Evolutionary conservation across 163 green algal species (phyloP).

Genomic region (Smithsoniella earleae): DNA sequence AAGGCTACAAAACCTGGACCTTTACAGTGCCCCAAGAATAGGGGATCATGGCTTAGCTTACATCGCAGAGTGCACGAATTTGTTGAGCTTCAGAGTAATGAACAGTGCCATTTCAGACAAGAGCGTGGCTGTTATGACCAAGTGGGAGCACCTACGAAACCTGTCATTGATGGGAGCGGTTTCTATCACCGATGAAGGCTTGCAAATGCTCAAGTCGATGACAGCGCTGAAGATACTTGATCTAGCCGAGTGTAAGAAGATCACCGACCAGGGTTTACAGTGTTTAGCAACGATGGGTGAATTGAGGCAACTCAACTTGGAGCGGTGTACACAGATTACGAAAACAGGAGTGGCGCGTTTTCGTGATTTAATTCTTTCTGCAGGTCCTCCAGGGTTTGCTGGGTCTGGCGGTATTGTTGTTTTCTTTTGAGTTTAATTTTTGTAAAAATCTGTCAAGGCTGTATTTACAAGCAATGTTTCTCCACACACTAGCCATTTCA

Average conservation of each 20-base stretch:
- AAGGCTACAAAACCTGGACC: slow-evolving; percentile 18
- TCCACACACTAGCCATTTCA: neutral
- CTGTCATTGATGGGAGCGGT: neutral
- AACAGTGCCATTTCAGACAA: neutral
- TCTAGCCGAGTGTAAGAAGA: neutral
- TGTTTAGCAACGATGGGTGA: slow-evolving; percentile 10
- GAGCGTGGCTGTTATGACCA: neutral
- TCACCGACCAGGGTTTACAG: slow-evolving; percentile 7
- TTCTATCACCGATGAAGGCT: neutral
- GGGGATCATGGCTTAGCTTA: neutral
- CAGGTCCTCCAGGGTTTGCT: neutral
- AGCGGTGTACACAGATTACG: slow-evolving; percentile 16
- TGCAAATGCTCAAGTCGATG: neutral
- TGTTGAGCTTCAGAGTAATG: slow-evolving; percentile 27
- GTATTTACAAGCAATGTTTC: neutral
- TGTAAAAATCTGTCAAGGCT: neutral
- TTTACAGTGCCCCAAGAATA: neutral
- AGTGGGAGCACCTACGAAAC: slow-evolving; percentile 1
- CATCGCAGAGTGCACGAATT: slow-evolving; percentile 9
- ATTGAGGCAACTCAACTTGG: slow-evolving; percentile 15
- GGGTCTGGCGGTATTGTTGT: slow-evolving; percentile 18
- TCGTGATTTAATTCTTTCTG: neutral
- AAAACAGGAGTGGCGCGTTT: slow-evolving; percentile 1
- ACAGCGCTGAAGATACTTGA: slow-evolving; percentile 11
- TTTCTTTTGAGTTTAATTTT: neutral